A percentile compares a stretch with the other conserved stretches of the same genome.
Evolutionary conservation across 176 grass and related monocot species (phyloP).

Genomic region (Triticum monococcum): DNA sequence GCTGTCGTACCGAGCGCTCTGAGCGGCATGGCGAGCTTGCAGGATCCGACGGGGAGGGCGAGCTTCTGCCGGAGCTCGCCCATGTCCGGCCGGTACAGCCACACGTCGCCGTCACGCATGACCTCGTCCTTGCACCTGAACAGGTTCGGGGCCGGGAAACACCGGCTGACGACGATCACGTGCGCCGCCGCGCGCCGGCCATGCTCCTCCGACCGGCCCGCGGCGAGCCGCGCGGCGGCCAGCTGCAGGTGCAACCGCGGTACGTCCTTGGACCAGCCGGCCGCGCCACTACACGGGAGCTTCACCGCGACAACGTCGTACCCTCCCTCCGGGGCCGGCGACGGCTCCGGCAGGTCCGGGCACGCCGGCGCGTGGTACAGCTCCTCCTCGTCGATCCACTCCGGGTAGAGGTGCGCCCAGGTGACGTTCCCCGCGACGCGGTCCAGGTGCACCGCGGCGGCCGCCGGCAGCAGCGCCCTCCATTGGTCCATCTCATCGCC

Average conservation of each 20-base stretch:
- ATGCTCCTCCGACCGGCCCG: background rate
- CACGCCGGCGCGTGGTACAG: conserved; percentile 37
- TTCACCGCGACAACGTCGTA: conserved; percentile 56
- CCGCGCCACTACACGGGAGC: conserved; percentile 39
- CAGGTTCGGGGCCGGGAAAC: conserved; percentile 64
- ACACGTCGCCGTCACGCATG: conserved; percentile 51
- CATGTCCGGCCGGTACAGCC: conserved; percentile 54
- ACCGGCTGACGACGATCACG: conserved; percentile 65
- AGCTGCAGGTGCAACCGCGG: conserved; percentile 71
- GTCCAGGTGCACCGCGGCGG: conserved; percentile 10
- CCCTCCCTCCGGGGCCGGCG: background rate
- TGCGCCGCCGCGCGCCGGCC: conserved; percentile 23
- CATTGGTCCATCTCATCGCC: conserved; percentile 27
- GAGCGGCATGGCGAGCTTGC: conserved; percentile 64
- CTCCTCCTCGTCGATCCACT: conserved; percentile 75
- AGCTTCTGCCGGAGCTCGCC: conserved; percentile 47
- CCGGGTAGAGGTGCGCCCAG: conserved; percentile 57
- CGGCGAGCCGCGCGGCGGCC: conserved; percentile 48
- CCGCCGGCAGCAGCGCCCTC: conserved; percentile 20
- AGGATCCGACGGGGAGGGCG: conserved; percentile 60
- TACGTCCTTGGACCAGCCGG: conserved; percentile 72
- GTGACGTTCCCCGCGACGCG: conserved; percentile 39
- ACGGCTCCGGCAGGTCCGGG: conserved; percentile 42
- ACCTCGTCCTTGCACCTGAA: conserved; percentile 55
- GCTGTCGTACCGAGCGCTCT: conserved; percentile 28